phyloP scores from a whole-genome alignment of 139 green algal species.

The Chlamydomonas sp. region DNA sequence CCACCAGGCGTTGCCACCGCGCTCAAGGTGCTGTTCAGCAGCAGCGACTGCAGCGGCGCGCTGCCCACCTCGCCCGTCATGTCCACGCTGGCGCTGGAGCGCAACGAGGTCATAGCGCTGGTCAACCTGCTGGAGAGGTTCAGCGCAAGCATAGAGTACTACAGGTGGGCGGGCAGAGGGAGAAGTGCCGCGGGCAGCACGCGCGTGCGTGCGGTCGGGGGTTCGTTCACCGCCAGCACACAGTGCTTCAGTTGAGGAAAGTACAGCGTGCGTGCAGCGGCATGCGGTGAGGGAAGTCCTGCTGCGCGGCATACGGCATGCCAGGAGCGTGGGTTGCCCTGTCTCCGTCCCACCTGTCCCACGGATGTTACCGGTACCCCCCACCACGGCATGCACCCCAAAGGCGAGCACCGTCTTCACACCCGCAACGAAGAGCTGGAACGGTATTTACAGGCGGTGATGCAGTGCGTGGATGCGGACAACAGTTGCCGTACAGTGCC shows the following conservation, averaged over 20 bases:
- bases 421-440: background rate
- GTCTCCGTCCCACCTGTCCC: no score
- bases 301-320: no score
- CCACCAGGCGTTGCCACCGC: conserved; percentile 87
- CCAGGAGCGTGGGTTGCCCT: no score
- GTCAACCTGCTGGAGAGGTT: conserved; percentile 92
- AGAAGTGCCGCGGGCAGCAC: no score
- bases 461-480: no score
- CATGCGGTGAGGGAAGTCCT: no score
- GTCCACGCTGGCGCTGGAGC: conserved; percentile 73
- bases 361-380: no score
- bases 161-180: conserved; percentile 25
- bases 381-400: no score
- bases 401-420: background rate
- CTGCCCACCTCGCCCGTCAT: background rate
- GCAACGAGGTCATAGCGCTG: conserved; percentile 96
- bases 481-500: no score
- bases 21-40: conserved; percentile 94
- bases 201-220: background rate
- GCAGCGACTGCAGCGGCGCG: conserved; percentile 64
- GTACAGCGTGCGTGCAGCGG: no score
- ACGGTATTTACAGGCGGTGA: background rate
- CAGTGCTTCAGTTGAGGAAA: background rate
- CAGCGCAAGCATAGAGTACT: conserved; percentile 72
- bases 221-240: background rate